Base-by-base conservation (phyloP, 345 rosid genomes). In the Citrus australasica region DNA sequence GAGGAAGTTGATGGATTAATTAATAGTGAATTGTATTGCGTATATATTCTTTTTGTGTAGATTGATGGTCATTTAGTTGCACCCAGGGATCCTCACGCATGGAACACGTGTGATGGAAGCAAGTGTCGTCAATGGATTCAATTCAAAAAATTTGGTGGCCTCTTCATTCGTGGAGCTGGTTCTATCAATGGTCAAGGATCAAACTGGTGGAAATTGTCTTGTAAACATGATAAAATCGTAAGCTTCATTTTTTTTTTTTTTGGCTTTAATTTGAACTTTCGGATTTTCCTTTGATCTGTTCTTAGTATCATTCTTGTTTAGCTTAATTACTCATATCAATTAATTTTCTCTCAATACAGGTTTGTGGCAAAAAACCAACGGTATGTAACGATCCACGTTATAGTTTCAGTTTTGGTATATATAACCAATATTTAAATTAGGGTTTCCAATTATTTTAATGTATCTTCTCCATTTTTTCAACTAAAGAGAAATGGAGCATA, bases 141-240 rank as follows among this genome's bases (percentile, higher is more conserved):
- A 38, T 85, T 90, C n/a, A 67, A 80, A 2, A 62, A 82, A 13
- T 59, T 87, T 40, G 69, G 80, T 74, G 88, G 90, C 17, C 83
- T 88, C 35, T 5, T 32, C 65, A 75, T 90, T 59, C 71, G 79
- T 74, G 90, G 93, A 9, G 25, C 38, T 32, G 93, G 93, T 11
- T 71, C 80, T 38, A n/a, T 90, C 77, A 78, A 88, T 77, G 90
- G 90, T 25, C 78, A 71, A 62, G 93, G 93, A 37, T 24, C 78
- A 40, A 81, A 48, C 1, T 86, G 93, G 90, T 90, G 93, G 91
- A 76, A 86, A 2, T 55, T 78, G 55, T 8, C 77, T 71, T 76
- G 85, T 74, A 51, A 76, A n/a, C 24, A 61, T 11, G 35, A 85
- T 71, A 74, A 82, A 71, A 74, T 46, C 22, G 85, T 81, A 78